Base-by-base conservation (phyloP, 169 alveolate species). In the Plasmodium gallinaceum region DNA sequence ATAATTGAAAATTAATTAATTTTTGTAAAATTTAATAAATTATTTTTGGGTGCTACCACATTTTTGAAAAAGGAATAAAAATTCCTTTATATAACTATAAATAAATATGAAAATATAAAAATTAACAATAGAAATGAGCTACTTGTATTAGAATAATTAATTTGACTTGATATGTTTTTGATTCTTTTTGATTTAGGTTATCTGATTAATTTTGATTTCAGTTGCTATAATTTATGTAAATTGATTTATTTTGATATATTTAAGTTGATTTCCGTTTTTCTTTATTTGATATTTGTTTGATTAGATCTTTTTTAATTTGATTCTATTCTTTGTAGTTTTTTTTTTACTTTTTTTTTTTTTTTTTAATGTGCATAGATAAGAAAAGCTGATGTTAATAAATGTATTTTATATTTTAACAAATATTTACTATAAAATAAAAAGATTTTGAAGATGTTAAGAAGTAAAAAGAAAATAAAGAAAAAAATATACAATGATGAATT, bases 401-500 rank as follows among this genome's bases (percentile, higher is more conserved):
- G 58, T 48, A 48, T 48, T 48, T 2, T 48, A 48, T 48, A 48
- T 48, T 5, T 2, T 10, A 14, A 10, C 58, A 9, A 48, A 10
- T 48, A 48, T 48, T 48, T 22, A 22, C 66, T 14, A 22, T 14
- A 57, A 64, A 64, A 68, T 68, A 68, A n/a, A 9, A 14, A 43
- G 7, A 7, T 20, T 16, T 24, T 45, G 26, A 68, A 68, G 14
- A 68, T 68, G 75, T 18, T 43, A 46, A 46, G 26, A 7, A 26
- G 18, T 7, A 14, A 57, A 37, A 54, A 52, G 16, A 48, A 20
- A n/a, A 2, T 12, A 18, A 26, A 51, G 22, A 16, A 32, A 12
- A 10, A 39, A 1, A 24, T n/a, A 22, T 46, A 48, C 62, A 76
- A n/a, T 22, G 88, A 65, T 16, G 75, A 45, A 22, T 62, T 62